Evolutionary conservation across 805 yeast genomes (phyloP).

Genomic region (Candida ulmi): DNA sequence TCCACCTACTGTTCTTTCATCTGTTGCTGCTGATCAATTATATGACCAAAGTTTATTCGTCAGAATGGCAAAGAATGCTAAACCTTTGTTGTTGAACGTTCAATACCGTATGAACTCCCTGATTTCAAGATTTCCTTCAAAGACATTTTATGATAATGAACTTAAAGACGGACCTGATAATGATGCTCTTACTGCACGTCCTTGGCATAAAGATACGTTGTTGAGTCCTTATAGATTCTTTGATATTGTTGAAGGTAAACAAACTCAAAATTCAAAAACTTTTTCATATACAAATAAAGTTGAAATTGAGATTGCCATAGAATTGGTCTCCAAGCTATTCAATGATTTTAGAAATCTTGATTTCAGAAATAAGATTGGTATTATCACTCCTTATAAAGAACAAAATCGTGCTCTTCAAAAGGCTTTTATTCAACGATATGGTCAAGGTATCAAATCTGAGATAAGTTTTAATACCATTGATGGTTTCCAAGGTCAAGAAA

Average conservation of each 20-base stretch:
- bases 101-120: slow-evolving; percentile 98
- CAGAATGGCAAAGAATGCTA: slow-evolving; percentile 71
- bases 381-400: slow-evolving; percentile 92
- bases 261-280: slow-evolving; percentile 56
- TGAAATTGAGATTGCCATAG: slow-evolving; percentile 73
- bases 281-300: slow-evolving; percentile 64
- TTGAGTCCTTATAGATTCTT: slow-evolving; percentile 78
- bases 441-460: slow-evolving; percentile 52
- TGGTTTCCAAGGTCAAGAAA: slow-evolving; percentile 98
- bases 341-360: slow-evolving; percentile 37
- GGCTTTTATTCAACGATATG: slow-evolving; percentile 54
- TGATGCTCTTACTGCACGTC: slow-evolving; percentile 49
- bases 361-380: slow-evolving; percentile 73
- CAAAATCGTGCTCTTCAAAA: slow-evolving; percentile 61
- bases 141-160: slow-evolving; percentile 68
- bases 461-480: slow-evolving; percentile 93
- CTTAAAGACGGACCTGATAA: slow-evolving; percentile 78
- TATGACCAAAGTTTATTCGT: slow-evolving; percentile 94
- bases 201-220: slow-evolving; percentile 63
- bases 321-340: slow-evolving; percentile 53
- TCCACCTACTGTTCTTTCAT: slow-evolving; percentile 94
- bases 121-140: slow-evolving; percentile 82
- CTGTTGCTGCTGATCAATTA: slow-evolving; percentile 69
- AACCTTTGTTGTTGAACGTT: slow-evolving; percentile 68
- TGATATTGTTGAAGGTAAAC: slow-evolving; percentile 58